Evolutionary conservation across 768 basidiomycete species (phyloP), one percentile per base, ranked within the genome.

Genomic region (Sistotremastrum suecicum): DNA sequence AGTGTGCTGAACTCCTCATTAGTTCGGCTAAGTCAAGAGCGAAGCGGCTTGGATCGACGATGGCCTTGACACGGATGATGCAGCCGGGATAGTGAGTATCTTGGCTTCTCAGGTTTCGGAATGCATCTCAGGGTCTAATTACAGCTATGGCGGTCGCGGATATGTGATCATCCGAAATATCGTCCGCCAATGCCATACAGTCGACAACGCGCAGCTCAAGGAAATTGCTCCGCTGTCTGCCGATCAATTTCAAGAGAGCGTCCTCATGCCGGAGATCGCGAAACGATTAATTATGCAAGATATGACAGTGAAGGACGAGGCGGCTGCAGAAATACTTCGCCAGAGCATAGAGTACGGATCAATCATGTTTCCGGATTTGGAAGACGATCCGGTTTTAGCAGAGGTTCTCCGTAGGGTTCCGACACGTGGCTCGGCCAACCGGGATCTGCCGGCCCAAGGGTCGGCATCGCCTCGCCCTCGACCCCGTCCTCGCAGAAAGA

Each of bases 221-320:
- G 58, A 68, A 3, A 71, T 78, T 29, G 60, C 68, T 0, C 83
- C 92, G 0, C 71, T 97, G 28, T 74, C 77, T 1, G 68, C 78
- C 0, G 72, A 75, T 33, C 80, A 88, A 48, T 94, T 91, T 56
- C 69, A 89, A 35, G 77, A 83, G 36, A 78, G 80, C 10, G 71
- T 97, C 32, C 72, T 98, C n/a, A 78, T 97, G 2, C 94, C 94
- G 1, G 92, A 97, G 62, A 76, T 82, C 0, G 87, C 82, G 0
- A 67, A 82, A 37, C 67, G 72, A 20, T 74, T 98, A n/a, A 87
- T 97, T 49, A 77, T 77, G 66, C 69, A 83, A 48, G 91, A 98
- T 57, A 72, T 72, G 54, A 86, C 84, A 0, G 54, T 82, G 8
- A 55, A 61, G 20, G n/a, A n/a, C n/a, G n/a, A n/a, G n/a, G n/a